These are phyloP conservation scores for Ceratobasidium sp. DNA, from an alignment of 1,284 basidiomycete genomes.

Conservation along the genomic window DNA sequence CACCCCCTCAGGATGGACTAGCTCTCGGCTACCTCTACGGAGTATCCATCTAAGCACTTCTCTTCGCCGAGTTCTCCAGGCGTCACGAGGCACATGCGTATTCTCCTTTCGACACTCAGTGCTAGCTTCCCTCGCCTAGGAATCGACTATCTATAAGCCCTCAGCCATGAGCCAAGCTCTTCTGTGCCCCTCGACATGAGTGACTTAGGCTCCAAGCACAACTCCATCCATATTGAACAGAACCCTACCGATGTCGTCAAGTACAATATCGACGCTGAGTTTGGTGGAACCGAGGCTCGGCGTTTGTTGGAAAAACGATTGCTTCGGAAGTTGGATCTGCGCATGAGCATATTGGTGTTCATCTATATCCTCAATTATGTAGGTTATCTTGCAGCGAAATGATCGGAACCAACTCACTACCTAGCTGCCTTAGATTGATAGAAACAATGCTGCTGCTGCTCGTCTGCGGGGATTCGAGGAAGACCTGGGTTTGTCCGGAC, in stretches of 20 bases:
- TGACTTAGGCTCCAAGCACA: constrained; percentile 26
- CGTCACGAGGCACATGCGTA: no score
- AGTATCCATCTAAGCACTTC: no score
- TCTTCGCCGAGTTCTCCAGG: no score
- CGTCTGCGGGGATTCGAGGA: constrained; percentile 76
- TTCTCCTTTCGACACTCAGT: background rate
- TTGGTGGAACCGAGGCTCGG: constrained; percentile 61
- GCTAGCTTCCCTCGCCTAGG: constrained; percentile 26
- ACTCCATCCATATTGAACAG: background rate
- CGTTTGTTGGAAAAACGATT: constrained; percentile 62
- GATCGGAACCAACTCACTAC: constrained; percentile 23
- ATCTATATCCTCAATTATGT: constrained; percentile 80
- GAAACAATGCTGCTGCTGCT: constrained; percentile 62
- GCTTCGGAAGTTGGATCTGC: constrained; percentile 73
- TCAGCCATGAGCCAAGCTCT: background rate
- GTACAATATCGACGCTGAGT: constrained; percentile 54
- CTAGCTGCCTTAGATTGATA: constrained; percentile 21
- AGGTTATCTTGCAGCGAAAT: constrained; percentile 49
- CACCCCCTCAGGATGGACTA: no score
- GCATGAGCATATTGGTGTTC: constrained; percentile 74
- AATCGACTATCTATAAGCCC: constrained; percentile 4
- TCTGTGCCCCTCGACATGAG: constrained; percentile 18
- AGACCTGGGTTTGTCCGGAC: constrained; percentile 74
- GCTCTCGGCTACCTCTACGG: no score
- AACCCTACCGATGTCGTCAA: background rate